phyloP scores from a whole-genome alignment of 2,329 filamentous ascomycete species.

The Pestalotiopsis sp. region DNA sequence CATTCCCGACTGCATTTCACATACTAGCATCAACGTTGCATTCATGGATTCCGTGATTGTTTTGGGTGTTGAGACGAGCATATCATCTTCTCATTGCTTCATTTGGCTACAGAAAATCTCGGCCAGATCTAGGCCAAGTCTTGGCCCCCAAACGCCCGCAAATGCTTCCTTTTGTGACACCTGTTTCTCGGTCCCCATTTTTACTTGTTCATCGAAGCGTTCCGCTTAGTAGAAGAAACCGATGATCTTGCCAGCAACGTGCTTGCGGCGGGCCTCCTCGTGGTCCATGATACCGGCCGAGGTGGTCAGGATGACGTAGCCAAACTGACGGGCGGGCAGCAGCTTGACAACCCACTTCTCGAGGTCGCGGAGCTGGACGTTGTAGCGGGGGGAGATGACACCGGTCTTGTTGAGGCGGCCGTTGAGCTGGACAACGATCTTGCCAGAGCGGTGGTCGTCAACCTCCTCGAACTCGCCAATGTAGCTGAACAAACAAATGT shows the following conservation, averaged over 20 bases:
- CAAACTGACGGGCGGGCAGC: slow-evolving; percentile 98
- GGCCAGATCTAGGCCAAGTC: slow-evolving; percentile 22
- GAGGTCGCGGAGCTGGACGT: slow-evolving; percentile 94
- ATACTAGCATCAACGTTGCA: no score
- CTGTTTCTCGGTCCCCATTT: background rate
- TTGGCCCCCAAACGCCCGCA: slow-evolving; percentile 30
- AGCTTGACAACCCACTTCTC: slow-evolving; percentile 99
- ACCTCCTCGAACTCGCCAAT: slow-evolving; percentile 99
- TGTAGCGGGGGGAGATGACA: slow-evolving; percentile 99
- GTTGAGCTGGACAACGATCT: slow-evolving; percentile 99
- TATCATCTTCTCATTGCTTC: slow-evolving; percentile 30
- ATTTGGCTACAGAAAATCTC: slow-evolving; percentile 24
- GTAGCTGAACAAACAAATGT: slow-evolving; percentile 62
- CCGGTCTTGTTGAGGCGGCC: slow-evolving; percentile 99
- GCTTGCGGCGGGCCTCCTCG: slow-evolving; percentile 98
- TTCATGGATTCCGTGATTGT: background rate
- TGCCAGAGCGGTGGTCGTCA: slow-evolving; percentile 98
- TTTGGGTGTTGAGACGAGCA: slow-evolving; percentile 17
- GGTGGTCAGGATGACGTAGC: slow-evolving; percentile 98
- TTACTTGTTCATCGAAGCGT: slow-evolving; percentile 13
- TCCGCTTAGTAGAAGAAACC: slow-evolving; percentile 93
- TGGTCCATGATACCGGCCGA: slow-evolving; percentile 99
- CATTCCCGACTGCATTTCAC: background rate
- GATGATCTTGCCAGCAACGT: slow-evolving; percentile 98
- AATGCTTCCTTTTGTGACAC: slow-evolving; percentile 24